Percentiles rank a stretch among this genome's conserved stretches.
Conservation (phyloP, 164 flowering plant genomes). For the Macadamia tetraphylla region DNA sequence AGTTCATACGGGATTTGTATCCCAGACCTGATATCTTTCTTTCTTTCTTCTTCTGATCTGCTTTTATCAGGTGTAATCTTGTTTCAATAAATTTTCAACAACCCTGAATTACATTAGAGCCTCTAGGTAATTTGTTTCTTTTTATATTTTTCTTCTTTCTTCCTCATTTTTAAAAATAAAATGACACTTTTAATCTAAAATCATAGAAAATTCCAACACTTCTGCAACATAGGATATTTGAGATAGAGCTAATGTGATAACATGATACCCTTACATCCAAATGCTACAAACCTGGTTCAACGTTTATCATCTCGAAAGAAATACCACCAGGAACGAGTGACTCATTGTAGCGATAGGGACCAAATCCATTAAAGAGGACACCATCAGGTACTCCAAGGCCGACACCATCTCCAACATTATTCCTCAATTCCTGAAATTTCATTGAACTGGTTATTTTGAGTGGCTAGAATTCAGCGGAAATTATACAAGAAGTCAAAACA, state of each 20-base stretch:
- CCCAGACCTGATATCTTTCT: too few relatives aligned
- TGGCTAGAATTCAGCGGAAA: neutral
- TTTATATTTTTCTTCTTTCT: neutral
- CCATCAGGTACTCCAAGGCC: slow-evolving; percentile 86
- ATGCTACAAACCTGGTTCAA: slow-evolving; percentile 65
- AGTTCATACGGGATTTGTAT: too few relatives aligned
- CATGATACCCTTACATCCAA: neutral
- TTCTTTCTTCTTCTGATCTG: too few relatives aligned
- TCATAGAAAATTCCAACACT: neutral
- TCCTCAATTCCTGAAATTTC: slow-evolving; percentile 57
- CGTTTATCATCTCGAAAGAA: slow-evolving; percentile 49
- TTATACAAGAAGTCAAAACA: neutral
- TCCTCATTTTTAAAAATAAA: neutral
- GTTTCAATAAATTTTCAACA: too few relatives aligned
- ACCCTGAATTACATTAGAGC: neutral
- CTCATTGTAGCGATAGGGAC: slow-evolving; percentile 61
- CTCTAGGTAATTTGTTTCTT: neutral
- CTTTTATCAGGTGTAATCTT: too few relatives aligned
- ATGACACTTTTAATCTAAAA: neutral
- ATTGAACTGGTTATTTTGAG: slow-evolving; percentile 11
- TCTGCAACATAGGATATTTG: neutral
- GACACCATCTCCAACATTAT: slow-evolving; percentile 52
- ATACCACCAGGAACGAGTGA: slow-evolving; percentile 53
- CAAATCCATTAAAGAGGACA: slow-evolving; percentile 69
- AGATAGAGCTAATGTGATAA: neutral